phyloP scores from a whole-genome alignment of 169 alveolate species.

The Cryptosporidium bovis region DNA sequence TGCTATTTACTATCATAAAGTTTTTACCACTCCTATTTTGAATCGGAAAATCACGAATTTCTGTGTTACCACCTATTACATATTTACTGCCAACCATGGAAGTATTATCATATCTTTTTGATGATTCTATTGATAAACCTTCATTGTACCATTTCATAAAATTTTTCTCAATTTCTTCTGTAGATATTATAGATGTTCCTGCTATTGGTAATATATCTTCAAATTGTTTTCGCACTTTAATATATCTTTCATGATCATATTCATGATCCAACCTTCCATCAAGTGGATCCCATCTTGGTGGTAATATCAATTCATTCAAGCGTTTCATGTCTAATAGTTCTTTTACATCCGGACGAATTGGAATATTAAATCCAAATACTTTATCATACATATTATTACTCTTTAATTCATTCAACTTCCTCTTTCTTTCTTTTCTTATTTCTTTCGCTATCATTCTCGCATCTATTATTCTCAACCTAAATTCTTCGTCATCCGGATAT shows the following conservation, averaged over 20 bases:
- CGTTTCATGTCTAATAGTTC: conserved; percentile 62
- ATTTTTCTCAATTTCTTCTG: conserved; percentile 52
- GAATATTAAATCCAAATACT: conserved; percentile 43
- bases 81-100: conserved; percentile 62
- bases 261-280: conserved; percentile 74
- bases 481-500: conserved; percentile 74
- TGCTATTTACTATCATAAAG: conserved; percentile 24
- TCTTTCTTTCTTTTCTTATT: conserved; percentile 39
- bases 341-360: conserved; percentile 56
- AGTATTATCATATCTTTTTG: conserved; percentile 49
- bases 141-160: conserved; percentile 62
- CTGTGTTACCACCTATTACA: conserved; percentile 48
- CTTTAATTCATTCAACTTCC: conserved; percentile 29
- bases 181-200: conserved; percentile 25
- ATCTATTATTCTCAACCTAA: conserved; percentile 70
- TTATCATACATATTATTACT: conserved; percentile 49
- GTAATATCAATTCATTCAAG: conserved; percentile 58
- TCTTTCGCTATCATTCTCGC: conserved; percentile 68
- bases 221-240: conserved; percentile 48
- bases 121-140: conserved; percentile 24
- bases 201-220: conserved; percentile 68
- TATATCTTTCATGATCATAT: conserved; percentile 70
- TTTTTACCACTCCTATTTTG: conserved; percentile 57
- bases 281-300: conserved; percentile 75
- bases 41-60: conserved; percentile 19